Conservation (phyloP, 78 protist genomes). For the Dictyostelium intermedium region DNA sequence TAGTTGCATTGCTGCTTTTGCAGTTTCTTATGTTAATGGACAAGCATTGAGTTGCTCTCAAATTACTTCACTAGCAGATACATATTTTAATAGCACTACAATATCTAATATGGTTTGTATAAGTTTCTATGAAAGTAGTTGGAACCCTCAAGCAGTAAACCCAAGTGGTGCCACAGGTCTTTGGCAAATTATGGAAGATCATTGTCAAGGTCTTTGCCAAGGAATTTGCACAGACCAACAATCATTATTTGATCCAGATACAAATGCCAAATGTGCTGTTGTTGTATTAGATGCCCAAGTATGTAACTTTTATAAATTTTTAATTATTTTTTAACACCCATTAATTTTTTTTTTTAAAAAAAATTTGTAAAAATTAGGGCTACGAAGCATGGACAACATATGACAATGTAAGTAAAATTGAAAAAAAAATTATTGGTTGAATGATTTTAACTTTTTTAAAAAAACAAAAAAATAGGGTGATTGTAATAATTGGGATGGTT, state of each 20-base stretch:
- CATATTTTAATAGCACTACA: neutral
- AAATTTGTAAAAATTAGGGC: too few relatives aligned
- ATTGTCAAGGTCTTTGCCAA: neutral
- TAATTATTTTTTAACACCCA: too few relatives aligned
- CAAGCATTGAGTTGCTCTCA: neutral
- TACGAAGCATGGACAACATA: neutral
- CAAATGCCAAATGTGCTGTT: neutral
- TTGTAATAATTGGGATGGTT: neutral
- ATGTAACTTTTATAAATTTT: neutral
- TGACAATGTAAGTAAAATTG: neutral
- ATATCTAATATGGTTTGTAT: neutral
- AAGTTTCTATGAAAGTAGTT: neutral
- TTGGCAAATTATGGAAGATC: conserved; percentile 2
- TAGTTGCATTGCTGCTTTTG: neutral
- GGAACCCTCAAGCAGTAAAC: neutral
- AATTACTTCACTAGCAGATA: neutral
- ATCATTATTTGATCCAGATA: neutral
- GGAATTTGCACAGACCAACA: neutral
- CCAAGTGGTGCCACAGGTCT: neutral
- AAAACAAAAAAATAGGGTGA: neutral
- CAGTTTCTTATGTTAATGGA: neutral
- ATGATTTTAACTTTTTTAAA: neutral
- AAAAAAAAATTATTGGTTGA: too few relatives aligned
- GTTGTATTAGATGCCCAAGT: neutral
- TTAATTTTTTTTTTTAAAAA: too few relatives aligned